phyloP scores from a whole-genome alignment of 1,284 basidiomycete genomes.

The Porogramme epimiltina region DNA sequence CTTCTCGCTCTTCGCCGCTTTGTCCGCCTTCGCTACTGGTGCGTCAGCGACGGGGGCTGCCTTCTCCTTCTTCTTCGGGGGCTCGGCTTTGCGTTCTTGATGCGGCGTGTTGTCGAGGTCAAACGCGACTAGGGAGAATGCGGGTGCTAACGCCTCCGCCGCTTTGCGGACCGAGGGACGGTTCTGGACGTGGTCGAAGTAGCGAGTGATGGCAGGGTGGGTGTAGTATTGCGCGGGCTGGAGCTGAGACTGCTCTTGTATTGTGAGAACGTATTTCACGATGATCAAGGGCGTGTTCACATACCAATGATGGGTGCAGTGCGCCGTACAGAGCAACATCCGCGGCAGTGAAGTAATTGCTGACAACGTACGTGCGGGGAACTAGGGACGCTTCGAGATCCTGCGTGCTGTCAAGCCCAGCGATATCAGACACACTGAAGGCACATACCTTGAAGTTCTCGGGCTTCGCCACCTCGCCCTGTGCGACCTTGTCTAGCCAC shows the following conservation, averaged over 20 bases:
- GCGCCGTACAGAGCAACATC: constrained; percentile 86
- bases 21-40: constrained; percentile 13
- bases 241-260: constrained; percentile 58
- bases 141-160: constrained; percentile 52
- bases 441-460: constrained; percentile 50
- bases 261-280: not conserved
- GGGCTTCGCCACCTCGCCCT: constrained; percentile 50
- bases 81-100: constrained; percentile 70
- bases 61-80: constrained; percentile 70
- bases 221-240: constrained; percentile 71
- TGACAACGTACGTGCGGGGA: constrained; percentile 81
- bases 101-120: constrained; percentile 78
- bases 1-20: constrained; percentile 28
- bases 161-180: constrained; percentile 59
- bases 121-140: constrained; percentile 66
- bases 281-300: constrained; percentile 31
- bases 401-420: constrained; percentile 40
- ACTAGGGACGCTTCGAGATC: constrained; percentile 73
- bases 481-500: constrained; percentile 70
- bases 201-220: constrained; percentile 83
- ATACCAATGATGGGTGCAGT: constrained; percentile 77
- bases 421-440: not conserved
- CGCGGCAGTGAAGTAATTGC: constrained; percentile 82
- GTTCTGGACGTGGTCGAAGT: constrained; percentile 92
- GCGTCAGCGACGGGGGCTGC: constrained; percentile 13